Evolutionary conservation across 805 yeast genomes (phyloP).

Genomic region (Ogataea methanolica): DNA sequence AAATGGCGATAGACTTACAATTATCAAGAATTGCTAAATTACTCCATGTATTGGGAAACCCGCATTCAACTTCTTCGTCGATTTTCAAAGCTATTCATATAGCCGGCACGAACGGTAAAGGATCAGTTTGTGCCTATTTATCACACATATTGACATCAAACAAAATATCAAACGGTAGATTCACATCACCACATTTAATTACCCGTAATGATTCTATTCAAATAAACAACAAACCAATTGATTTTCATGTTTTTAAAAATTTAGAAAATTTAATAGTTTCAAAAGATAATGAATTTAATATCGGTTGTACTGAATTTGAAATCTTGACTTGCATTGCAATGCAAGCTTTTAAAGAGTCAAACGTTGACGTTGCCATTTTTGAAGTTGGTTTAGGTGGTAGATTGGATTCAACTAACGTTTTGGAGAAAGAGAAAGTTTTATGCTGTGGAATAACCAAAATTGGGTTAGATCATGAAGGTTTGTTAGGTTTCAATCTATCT

Average conservation of each 20-base stretch:
- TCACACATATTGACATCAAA: conserved; percentile 55
- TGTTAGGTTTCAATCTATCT: conserved; percentile 62
- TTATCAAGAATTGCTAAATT: conserved; percentile 45
- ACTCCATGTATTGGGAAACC: conserved; percentile 55
- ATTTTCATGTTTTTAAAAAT: conserved; percentile 37
- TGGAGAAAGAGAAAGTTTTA: conserved; percentile 38
- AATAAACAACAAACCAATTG: conserved; percentile 56
- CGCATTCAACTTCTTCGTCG: conserved; percentile 41
- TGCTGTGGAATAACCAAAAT: conserved; percentile 78
- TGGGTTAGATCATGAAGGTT: conserved; percentile 77
- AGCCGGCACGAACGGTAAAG: conserved; percentile 97
- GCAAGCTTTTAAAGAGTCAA: conserved; percentile 55
- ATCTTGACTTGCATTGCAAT: conserved; percentile 81
- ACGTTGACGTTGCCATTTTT: conserved; percentile 72
- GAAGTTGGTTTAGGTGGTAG: conserved; percentile 96
- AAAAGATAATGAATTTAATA: conserved; percentile 33
- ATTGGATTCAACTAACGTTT: conserved; percentile 82
- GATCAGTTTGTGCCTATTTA: conserved; percentile 83
- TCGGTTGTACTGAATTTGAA: conserved; percentile 87
- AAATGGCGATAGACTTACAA: conserved; percentile 56
- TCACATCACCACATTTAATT: conserved; percentile 85
- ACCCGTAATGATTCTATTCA: conserved; percentile 71
- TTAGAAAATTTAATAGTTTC: conserved; percentile 39
- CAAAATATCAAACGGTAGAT: conserved; percentile 59
- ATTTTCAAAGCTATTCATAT: conserved; percentile 70